Percentiles rank a stretch among this genome's conserved stretches.
Evolutionary conservation across 2,329 filamentous ascomycete species (phyloP).

Genomic region (Nemania serpens): DNA sequence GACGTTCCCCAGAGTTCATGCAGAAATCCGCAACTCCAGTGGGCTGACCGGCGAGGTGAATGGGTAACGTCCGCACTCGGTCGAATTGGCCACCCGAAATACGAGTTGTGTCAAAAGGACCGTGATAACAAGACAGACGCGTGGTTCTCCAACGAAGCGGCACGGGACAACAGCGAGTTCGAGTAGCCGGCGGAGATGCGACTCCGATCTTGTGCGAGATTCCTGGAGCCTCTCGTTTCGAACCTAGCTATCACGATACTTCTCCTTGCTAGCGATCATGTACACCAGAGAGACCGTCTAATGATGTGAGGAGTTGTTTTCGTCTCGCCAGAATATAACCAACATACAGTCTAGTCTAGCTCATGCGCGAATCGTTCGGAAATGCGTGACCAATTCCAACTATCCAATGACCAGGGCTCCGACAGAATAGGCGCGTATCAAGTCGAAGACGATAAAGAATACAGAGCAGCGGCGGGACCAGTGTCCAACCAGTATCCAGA

Average conservation of each 20-base stretch:
- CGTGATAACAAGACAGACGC: slow-evolving; percentile 25
- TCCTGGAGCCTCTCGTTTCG: slow-evolving; percentile 17
- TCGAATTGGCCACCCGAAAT: slow-evolving; percentile 32
- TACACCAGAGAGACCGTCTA: slow-evolving; percentile 16
- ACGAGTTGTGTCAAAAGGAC: slow-evolving; percentile 32
- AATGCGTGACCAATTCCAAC: too few relatives aligned
- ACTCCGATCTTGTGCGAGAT: slow-evolving; percentile 24
- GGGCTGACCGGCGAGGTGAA: neutral
- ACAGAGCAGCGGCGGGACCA: slow-evolving; percentile 6
- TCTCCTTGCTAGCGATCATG: slow-evolving; percentile 22
- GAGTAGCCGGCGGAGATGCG: slow-evolving; percentile 20
- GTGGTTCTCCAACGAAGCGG: slow-evolving; percentile 24
- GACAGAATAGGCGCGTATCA: neutral
- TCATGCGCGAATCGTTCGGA: too few relatives aligned
- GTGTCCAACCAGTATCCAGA: slow-evolving; percentile 7
- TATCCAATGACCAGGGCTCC: neutral
- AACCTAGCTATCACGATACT: neutral
- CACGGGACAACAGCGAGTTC: slow-evolving; percentile 9
- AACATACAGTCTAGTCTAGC: too few relatives aligned
- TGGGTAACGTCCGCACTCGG: neutral
- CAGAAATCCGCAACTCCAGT: neutral
- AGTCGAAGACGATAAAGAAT: slow-evolving; percentile 1
- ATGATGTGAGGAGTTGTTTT: neutral
- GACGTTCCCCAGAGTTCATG: neutral
- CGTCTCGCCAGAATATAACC: neutral